phyloP scores from a whole-genome alignment of 495 filamentous ascomycete species.

The Cercophora samala region DNA sequence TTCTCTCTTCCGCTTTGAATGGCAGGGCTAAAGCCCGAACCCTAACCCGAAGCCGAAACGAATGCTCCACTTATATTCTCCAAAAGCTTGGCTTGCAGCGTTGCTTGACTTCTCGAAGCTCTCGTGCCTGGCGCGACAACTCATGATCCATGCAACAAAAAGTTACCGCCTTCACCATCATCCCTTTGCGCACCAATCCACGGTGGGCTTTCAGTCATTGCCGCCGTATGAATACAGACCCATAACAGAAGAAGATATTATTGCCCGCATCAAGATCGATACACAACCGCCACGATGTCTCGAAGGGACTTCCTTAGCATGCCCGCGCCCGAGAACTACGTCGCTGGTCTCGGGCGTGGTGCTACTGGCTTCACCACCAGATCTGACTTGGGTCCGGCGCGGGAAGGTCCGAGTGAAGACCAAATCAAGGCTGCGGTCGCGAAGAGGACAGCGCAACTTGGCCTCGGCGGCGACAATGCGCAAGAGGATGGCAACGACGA shows the following conservation, averaged over 20 bases:
- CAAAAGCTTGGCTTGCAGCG: not conserved
- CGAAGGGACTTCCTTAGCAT: conserved; percentile 90
- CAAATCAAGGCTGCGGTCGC: conserved; percentile 97
- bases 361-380: conserved; percentile 97
- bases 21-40: no score
- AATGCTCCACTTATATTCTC: not conserved
- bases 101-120: not conserved
- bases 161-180: not conserved
- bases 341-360: conserved; percentile 94
- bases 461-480: conserved; percentile 61
- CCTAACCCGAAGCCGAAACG: not conserved
- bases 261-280: not conserved
- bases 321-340: conserved; percentile 94
- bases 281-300: conserved; percentile 48
- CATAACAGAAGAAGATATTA: not conserved
- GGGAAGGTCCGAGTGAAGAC: conserved; percentile 95
- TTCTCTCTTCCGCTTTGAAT: not conserved
- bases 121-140: not conserved
- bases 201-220: not conserved
- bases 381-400: conserved; percentile 91
- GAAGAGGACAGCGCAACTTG: conserved; percentile 81
- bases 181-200: not conserved
- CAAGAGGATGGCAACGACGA: conserved; percentile 76
- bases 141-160: conserved; percentile 2
- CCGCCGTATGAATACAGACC: not conserved